Evolutionary conservation across 164 flowering plant genomes (phyloP), one percentile per base, ranked within the genome.

Genomic region (Piper longum): DNA sequence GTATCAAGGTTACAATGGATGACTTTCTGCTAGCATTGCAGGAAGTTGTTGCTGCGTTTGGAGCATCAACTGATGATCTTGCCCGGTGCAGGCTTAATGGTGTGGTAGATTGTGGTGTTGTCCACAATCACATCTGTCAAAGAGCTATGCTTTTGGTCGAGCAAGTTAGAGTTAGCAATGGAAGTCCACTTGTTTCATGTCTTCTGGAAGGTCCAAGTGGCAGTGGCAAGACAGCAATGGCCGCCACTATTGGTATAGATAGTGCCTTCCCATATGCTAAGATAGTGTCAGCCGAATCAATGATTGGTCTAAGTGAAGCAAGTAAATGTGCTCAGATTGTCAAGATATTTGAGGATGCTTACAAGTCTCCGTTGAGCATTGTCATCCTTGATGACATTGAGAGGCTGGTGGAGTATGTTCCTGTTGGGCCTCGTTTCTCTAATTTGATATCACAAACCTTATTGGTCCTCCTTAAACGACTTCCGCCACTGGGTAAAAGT

Each of bases 291-390:
- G 92, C 97, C 18, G 96, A 90, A 75, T 60, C 97, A 59, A 90
- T 93, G 99, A 81, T 90, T 72, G 99, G 99, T 63, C 89, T 93
- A 61, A 85, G 85, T 66, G 99, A 93, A 78, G 76, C 85, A 80
- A 84, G 82, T 55, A 93, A 93, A 79, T 90, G 99, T 78, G 90
- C 99, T 19, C 87, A 80, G 14, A 93, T 88, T 67, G 86, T 85
- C 57, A 93, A 89, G 96, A 93, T 86, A 48, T 93, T 93, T 74
- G 98, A 90, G 80, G 98, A 93, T 83, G 98, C 98, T 43, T 93
- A 93, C 74, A 93, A 79, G 74, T 93, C 98, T 57, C 95, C 82
- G 43, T 73, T 90, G 64, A 89, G 98, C 78, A 82, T 89, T 43
- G 77, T 93, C 61, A 73, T 93, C 73, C 98, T 90, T 71, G 97